Base-by-base conservation (phyloP, 2,329 filamentous ascomycete species). In the Hypocrella siamensis region DNA sequence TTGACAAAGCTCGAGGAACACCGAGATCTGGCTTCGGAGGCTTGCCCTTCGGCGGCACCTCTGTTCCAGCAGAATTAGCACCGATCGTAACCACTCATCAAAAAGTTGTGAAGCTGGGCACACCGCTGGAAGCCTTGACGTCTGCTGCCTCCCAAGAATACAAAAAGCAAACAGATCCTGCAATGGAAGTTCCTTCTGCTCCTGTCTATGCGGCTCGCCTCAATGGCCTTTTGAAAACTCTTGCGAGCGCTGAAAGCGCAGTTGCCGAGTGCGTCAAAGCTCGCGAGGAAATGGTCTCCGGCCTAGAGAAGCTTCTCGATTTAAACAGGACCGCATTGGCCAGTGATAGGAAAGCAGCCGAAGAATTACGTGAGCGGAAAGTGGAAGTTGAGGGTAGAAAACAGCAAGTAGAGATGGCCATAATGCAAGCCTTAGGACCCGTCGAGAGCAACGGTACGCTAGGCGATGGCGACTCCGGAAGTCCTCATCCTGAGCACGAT, bases 121-220 rank as follows among this genome's bases (percentile, higher is more conserved):
- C 79, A 9, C 66, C 75, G 8, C 68, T 77, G 12, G 80, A 76
- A 47, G 70, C 73, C 3, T 68, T 76, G 2, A 54, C 82, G 29
- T 70, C 71, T 32, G 69, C 71, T 10, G 85, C 88, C 28, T 79
- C 81, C 41, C 64, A 75, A 40, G 88, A 96, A 42, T 94, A 84
- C 47, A 73, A 79, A 31, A 93, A 88, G 52, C 66, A 92, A 47
- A 80, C 76, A 33, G 80, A 85, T 43, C 70, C 84, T 0, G 63
- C 65, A 18, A 69, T 68, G 1, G 62, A 70, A 2, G 61, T 78
- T 2, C 84, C 88, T 0, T 79, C 84, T 0, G 78, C 86, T 1
- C 86, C 90, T 1, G 86, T 98, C 15, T 83, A 93, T 48, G 90
- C 90, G 2, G 88, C 88, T 11, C 79, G 84, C 18, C 70, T 98